Evolutionary conservation across 2,329 filamentous ascomycete species (phyloP), one percentile per base, ranked within the genome.

Genomic region (Phoma sp.): DNA sequence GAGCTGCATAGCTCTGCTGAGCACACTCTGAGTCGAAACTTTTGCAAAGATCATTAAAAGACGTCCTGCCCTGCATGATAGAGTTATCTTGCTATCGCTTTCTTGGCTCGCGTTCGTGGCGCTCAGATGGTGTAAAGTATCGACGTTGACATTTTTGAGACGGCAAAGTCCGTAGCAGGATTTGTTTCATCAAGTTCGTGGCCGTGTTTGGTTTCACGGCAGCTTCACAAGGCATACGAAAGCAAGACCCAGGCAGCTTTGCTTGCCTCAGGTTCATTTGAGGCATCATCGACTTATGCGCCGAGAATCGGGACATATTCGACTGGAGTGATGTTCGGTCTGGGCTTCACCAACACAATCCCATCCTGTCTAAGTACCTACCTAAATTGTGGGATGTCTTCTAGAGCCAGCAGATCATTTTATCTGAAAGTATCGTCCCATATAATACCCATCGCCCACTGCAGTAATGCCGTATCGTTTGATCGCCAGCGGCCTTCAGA

Each of bases 191-290:
- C 61, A 47, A 50, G 25, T 27, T 54, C 45, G 39, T 49, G 62
- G 63, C 60, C 61, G 58, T 58, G 39, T 23, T 53, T 40, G 24
- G 64, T 66, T 68, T 68, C 62, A 66, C 52, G 25, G 60, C 35
- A 36, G 52, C 55, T 57, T 59, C 60, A 51, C 48, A 38, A 55
- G 52, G 51, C 48, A 60, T 50, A 30, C 48, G 49, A 47, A 39
- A 37, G 37, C 14, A 50, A 27, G 25, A 29, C 29, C 32, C 52
- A 53, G 47, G 42, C 52, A 55, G 27, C 4, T 4, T 36, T 45
- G 2, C 14, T 30, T 50, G 52, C 52, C 52, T 50, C 52, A 50
- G 46, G 41, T 46, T 55, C 24, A 49, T 55, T 55, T 13, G 36
- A 18, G 24, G 30, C 30, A 29, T 41, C 27, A 22, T 2, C 5